A percentile compares a stretch with the other conserved stretches of the same genome.
phyloP scores from a whole-genome alignment of 148 eudicot genomes.

The Silene uniflora region DNA sequence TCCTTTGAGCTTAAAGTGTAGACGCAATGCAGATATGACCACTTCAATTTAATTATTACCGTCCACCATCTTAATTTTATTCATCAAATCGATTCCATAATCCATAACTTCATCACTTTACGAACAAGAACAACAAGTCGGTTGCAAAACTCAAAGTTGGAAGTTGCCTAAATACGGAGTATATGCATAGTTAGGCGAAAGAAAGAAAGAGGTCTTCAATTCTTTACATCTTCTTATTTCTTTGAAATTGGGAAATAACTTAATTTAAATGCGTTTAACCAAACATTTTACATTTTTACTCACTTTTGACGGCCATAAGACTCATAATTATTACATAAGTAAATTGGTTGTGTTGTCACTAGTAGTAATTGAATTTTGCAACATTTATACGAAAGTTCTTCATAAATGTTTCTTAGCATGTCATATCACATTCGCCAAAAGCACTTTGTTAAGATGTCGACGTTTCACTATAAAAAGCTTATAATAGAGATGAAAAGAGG shows the following conservation, averaged over 20 bases:
- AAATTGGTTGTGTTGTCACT: not conserved
- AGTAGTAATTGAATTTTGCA: not conserved
- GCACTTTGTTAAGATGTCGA: not conserved
- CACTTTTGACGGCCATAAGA: not conserved
- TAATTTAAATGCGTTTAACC: conserved; percentile 12
- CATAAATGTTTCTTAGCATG: not conserved
- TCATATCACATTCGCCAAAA: conserved; percentile 3
- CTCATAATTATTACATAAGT: not conserved
- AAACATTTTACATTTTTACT: conserved; percentile 8
- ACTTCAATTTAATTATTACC: too few relatives aligned
- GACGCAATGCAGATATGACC: too few relatives aligned
- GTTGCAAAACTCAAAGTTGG: not conserved
- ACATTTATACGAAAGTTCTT: not conserved
- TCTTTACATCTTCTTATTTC: not conserved
- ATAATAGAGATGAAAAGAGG: too few relatives aligned
- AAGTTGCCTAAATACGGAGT: not conserved
- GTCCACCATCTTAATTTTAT: too few relatives aligned
- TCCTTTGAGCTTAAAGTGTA: too few relatives aligned
- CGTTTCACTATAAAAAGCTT: not conserved
- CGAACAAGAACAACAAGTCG: too few relatives aligned
- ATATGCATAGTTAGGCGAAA: not conserved
- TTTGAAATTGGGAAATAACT: not conserved
- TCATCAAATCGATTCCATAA: too few relatives aligned
- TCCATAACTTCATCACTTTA: too few relatives aligned
- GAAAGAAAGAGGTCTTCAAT: not conserved